Conservation (phyloP, 2,329 filamentous ascomycete species). For the Helotiales sp. region DNA sequence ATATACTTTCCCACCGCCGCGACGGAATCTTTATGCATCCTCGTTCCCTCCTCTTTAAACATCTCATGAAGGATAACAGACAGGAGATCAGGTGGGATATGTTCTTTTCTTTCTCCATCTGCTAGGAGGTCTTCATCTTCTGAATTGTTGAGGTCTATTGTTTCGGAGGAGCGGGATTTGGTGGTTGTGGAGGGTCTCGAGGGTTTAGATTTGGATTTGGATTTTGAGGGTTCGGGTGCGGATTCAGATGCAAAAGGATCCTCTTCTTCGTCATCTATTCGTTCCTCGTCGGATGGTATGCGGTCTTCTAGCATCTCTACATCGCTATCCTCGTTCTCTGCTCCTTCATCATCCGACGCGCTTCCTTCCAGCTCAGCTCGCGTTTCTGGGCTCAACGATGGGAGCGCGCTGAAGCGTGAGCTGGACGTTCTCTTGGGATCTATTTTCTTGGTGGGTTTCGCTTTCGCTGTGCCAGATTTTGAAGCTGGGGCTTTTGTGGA, state of each 20-base stretch:
- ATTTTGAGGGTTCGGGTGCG: conserved; percentile 3
- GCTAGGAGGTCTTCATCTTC: conserved; percentile 9
- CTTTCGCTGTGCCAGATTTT: background rate
- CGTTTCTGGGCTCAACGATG: conserved; percentile 1
- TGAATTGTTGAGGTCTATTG: conserved; percentile 7
- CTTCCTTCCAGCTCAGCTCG: background rate
- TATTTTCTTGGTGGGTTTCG: background rate
- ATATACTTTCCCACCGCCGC: conserved; percentile 79
- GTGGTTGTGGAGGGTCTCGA: background rate
- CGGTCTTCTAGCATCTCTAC: background rate
- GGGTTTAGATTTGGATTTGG: conserved; percentile 3
- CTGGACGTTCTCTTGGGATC: background rate
- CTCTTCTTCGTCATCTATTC: conserved; percentile 3
- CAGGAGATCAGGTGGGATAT: conserved; percentile 53
- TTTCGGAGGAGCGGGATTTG: conserved; percentile 3
- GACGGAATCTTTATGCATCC: conserved; percentile 77
- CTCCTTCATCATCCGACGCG: background rate
- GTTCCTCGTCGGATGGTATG: background rate
- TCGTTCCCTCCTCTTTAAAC: conserved; percentile 62
- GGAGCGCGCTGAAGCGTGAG: background rate
- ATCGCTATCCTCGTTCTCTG: background rate
- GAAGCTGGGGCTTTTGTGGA: background rate
- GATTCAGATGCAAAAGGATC: conserved; percentile 17
- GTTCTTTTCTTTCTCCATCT: conserved; percentile 3
- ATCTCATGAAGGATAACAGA: conserved; percentile 76